A percentile compares a stretch with the other conserved stretches of the same genome.
Conservation (phyloP, 2,329 filamentous ascomycete genomes). For the Beauveria medogensis region DNA sequence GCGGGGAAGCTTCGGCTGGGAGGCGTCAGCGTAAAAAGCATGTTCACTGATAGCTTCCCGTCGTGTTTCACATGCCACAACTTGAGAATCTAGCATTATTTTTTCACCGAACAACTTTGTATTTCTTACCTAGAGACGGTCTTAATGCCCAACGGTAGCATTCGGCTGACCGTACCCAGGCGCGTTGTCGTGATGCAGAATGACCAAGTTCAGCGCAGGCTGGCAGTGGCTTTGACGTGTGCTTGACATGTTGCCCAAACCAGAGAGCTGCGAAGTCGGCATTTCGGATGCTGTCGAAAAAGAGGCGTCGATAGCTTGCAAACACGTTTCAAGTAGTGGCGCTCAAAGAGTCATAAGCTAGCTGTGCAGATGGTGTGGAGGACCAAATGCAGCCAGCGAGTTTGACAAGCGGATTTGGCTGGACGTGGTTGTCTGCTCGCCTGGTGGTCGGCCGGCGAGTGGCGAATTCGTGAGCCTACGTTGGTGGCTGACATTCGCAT, state of each 20-base stretch:
- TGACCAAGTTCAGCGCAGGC: not conserved
- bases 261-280: not conserved
- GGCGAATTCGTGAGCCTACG: not conserved
- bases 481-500: not conserved
- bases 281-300: not conserved
- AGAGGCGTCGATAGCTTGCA: not conserved
- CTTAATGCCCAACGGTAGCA: not conserved
- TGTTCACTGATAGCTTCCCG: not conserved
- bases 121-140: not conserved
- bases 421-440: too few relatives aligned
- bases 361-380: not conserved
- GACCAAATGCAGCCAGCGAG: not conserved
- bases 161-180: not conserved
- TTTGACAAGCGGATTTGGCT: not conserved
- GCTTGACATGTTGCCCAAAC: not conserved
- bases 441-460: not conserved
- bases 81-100: not conserved
- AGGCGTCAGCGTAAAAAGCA: not conserved
- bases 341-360: not conserved
- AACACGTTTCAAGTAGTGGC: not conserved
- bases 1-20: conserved; percentile 4
- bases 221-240: not conserved
- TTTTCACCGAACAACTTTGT: not conserved
- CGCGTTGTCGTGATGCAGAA: not conserved
- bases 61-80: not conserved